phyloP scores from a whole-genome alignment of 495 filamentous ascomycete species.

The Penicillium waksmanii region DNA sequence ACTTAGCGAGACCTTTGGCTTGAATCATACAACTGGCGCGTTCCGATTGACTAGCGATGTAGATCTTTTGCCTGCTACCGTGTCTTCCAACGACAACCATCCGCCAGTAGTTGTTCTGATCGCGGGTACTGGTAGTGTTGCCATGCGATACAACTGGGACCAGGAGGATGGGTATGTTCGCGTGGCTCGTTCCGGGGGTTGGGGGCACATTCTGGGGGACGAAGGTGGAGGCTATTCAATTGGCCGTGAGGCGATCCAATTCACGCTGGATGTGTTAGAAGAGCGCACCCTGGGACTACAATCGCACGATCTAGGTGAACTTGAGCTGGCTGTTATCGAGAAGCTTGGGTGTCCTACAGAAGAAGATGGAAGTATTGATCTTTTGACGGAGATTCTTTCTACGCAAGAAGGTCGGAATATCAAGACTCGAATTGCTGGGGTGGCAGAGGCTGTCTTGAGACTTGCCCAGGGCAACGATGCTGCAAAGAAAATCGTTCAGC shows the following conservation, averaged over 20 bases:
- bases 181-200: constrained; percentile 38
- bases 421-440: constrained; percentile 29
- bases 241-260: constrained; percentile 33
- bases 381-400: constrained; percentile 29
- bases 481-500: constrained; percentile 24
- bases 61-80: constrained; percentile 29
- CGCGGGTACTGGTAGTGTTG: constrained; percentile 40
- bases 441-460: constrained; percentile 27
- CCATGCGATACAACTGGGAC: constrained; percentile 31
- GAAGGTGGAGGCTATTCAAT: constrained; percentile 43
- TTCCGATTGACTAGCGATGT: constrained; percentile 38
- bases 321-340: constrained; percentile 22
- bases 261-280: constrained; percentile 30
- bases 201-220: constrained; percentile 44
- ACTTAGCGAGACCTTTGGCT: constrained; percentile 23
- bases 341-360: constrained; percentile 13
- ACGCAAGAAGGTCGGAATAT: constrained; percentile 9
- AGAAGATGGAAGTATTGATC: constrained; percentile 14
- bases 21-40: constrained; percentile 15
- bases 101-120: constrained; percentile 35
- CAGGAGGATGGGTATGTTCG: constrained; percentile 20
- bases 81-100: constrained; percentile 14
- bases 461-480: constrained; percentile 8
- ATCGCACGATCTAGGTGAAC: constrained; percentile 4
- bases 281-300: constrained; percentile 18